Conservation (phyloP, 2,329 filamentous ascomycete genomes). For the Arthrobotrys sinensis region DNA sequence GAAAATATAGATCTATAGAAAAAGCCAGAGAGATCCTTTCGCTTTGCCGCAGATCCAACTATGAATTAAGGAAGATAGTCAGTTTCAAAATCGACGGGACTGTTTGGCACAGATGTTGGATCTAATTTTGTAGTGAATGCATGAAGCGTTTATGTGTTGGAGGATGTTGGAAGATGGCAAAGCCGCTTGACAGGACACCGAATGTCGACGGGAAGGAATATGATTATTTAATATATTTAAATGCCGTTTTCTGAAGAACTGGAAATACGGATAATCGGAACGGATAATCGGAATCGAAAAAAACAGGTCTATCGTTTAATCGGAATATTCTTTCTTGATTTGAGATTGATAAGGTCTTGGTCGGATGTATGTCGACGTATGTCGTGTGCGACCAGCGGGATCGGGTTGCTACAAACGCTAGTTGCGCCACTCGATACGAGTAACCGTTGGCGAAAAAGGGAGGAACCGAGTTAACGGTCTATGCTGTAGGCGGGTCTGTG, state of each 20-base stretch:
- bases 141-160: neutral
- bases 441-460: neutral
- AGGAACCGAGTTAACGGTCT: too few species aligned
- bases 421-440: neutral
- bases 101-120: constrained; percentile 8
- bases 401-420: neutral
- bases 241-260: neutral
- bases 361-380: constrained; percentile 14
- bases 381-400: constrained; percentile 8
- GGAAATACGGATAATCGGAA: neutral
- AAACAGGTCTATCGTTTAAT: neutral
- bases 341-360: neutral
- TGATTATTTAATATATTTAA: too few species aligned
- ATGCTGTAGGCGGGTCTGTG: too few species aligned
- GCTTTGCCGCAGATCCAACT: too few species aligned
- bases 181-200: too few species aligned
- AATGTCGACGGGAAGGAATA: too few species aligned
- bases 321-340: constrained; percentile 10
- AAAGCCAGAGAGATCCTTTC: too few species aligned
- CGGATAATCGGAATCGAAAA: too few species aligned
- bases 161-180: neutral
- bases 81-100: neutral
- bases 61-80: too few species aligned
- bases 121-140: neutral
- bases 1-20: too few species aligned